Evolutionary conservation across 768 basidiomycete genomes (phyloP).

Genomic region (Grammothele lineata): DNA sequence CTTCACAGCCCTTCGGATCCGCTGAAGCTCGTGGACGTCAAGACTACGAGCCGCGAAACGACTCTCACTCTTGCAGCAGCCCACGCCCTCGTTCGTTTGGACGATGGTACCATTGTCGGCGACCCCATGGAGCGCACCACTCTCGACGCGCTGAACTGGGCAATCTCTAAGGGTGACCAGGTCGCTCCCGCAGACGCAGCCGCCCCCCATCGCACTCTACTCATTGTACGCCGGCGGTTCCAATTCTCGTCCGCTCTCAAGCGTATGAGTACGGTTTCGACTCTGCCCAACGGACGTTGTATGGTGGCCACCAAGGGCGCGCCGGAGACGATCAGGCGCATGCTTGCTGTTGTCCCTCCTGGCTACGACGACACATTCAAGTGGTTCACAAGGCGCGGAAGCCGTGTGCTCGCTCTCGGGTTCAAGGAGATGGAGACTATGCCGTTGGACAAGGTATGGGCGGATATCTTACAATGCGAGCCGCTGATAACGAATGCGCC

Average conservation of each 20-base stretch:
- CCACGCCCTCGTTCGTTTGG: conserved; percentile 90
- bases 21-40: conserved; percentile 71
- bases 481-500: background rate
- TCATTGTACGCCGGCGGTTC: conserved; percentile 86
- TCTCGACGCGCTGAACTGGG: conserved; percentile 88
- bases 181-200: conserved; percentile 51
- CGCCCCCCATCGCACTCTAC: conserved; percentile 51
- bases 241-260: conserved; percentile 98
- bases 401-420: conserved; percentile 89
- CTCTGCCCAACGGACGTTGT: conserved; percentile 53
- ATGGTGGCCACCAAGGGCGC: conserved; percentile 90
- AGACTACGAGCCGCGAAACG: conserved; percentile 71
- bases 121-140: conserved; percentile 99
- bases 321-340: conserved; percentile 90
- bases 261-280: conserved; percentile 91
- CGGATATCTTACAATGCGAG: too few relatives aligned
- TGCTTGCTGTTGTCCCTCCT: conserved; percentile 71
- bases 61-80: conserved; percentile 88
- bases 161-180: conserved; percentile 68
- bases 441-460: conserved; percentile 63
- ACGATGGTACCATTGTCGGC: conserved; percentile 91
- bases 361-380: conserved; percentile 94
- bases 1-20: conserved; percentile 51
- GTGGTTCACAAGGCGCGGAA: conserved; percentile 89
- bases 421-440: conserved; percentile 78